Evolutionary conservation across 208 protist species (phyloP), one percentile per base, ranked within the genome.

Genomic region (Trypanosoma congolense): DNA sequence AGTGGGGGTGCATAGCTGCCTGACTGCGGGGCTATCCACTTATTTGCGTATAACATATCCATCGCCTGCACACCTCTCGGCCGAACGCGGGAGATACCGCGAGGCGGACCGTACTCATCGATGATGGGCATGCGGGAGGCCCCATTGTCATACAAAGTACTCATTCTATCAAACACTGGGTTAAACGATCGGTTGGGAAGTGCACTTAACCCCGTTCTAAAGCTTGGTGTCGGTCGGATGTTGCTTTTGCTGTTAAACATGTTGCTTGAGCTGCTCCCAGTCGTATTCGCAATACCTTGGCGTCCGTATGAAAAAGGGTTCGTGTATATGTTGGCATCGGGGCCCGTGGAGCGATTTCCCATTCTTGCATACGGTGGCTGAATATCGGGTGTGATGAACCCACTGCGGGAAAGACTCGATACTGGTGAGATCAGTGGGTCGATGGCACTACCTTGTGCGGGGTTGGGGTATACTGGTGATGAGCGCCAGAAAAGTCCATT

Each of bases 81-180:
- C 9, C 75, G 80, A 56, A 87, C 73, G 48, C 80, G 80, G 33
- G 53, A 53, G 28, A 51, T 65, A 14, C 53, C 55, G n/a, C 19
- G 22, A 10, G 49, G 52, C 38, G 41, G 50, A 52, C 77, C 75
- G 70, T 83, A 81, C 52, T 87, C 80, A 56, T 81, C 69, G 28
- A 79, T 78, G 55, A 50, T 75, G 16, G 55, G 41, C n/a, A 56
- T 33, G 12, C 55, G 46, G 26, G 53, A 69, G 3, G 16, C 29
- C 29, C 41, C 48, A 21, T 57, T 49, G 18, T 56, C 40, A n/a
- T 61, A 61, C 25, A 69, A 35, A 4, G 40, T 57, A 35, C 16
- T 19, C 46, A 50, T 61, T 33, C 49, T 40, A n/a, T 44, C 40
- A 56, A 62, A 52, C 1, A 49, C 44, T 25, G 35, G 19, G 14